These are phyloP conservation scores for Amphibolis antarctica DNA, from an alignment of 106 monocot species.

Conservation along the genomic window DNA sequence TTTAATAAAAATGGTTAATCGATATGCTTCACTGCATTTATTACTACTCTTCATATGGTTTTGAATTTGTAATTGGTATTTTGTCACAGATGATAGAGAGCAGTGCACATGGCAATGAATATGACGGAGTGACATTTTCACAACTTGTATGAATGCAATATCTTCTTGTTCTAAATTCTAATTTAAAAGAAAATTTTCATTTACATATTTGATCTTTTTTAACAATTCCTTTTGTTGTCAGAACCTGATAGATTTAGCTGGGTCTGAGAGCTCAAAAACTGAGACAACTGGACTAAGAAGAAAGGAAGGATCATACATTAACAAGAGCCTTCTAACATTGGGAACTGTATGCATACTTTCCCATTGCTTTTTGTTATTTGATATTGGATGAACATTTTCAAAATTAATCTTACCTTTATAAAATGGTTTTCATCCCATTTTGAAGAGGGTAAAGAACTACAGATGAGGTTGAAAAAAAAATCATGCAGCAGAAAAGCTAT, in stretches of 20 bases:
- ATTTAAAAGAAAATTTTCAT: neutral
- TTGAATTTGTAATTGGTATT: neutral
- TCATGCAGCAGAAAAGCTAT: too few relatives aligned
- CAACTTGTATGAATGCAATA: conserved; percentile 89
- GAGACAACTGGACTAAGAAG: conserved; percentile 21
- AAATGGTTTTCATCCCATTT: too few relatives aligned
- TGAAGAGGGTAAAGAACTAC: too few relatives aligned
- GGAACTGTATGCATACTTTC: too few relatives aligned
- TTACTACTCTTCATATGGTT: neutral
- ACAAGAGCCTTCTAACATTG: too few relatives aligned
- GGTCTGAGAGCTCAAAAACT: conserved; percentile 25
- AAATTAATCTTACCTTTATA: too few relatives aligned
- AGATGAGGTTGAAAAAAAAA: too few relatives aligned
- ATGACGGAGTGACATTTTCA: conserved; percentile 98
- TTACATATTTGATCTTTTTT: neutral
- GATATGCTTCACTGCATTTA: too few relatives aligned
- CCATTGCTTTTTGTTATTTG: too few relatives aligned
- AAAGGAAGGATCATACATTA: conserved; percentile 12
- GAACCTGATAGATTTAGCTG: conserved; percentile 16
- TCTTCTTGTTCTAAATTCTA: neutral
- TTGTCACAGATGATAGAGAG: conserved; percentile 90
- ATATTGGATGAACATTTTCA: too few relatives aligned
- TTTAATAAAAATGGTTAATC: too few relatives aligned
- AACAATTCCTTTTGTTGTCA: neutral
- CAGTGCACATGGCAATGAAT: conserved; percentile 78